Evolutionary conservation across 805 yeast species (phyloP).

Genomic region (Candida pseudofarinosa): DNA sequence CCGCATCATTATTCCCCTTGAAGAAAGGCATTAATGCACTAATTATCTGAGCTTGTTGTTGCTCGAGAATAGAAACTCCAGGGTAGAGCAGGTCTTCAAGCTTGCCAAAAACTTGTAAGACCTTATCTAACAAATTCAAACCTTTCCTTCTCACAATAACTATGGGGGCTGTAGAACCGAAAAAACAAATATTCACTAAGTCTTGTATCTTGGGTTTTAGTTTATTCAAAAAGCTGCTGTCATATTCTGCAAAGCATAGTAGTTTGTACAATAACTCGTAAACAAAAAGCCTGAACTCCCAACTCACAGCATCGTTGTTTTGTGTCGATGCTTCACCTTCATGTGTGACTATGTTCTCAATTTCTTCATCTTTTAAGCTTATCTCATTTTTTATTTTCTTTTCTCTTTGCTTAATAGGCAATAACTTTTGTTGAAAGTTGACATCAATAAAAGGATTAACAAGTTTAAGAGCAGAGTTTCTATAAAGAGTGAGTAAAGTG

Average conservation of each 20-base stretch:
- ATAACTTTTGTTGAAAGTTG: conserved; percentile 35
- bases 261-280: conserved; percentile 44
- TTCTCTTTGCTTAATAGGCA: conserved; percentile 40
- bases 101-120: conserved; percentile 57
- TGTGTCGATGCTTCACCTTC: conserved; percentile 30
- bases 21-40: conserved; percentile 90
- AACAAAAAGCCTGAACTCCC: conserved; percentile 52
- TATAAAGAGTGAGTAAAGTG: conserved; percentile 48
- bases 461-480: conserved; percentile 39
- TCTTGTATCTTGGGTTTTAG: conserved; percentile 52
- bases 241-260: conserved; percentile 35
- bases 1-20: conserved; percentile 64
- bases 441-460: conserved; percentile 35
- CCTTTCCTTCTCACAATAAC: conserved; percentile 60
- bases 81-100: conserved; percentile 70
- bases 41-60: conserved; percentile 91
- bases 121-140: conserved; percentile 57
- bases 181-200: conserved; percentile 70
- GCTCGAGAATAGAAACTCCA: conserved; percentile 69
- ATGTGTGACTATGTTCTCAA: conserved; percentile 36
- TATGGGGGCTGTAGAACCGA: conserved; percentile 74
- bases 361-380: conserved; percentile 39
- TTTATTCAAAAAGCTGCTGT: conserved; percentile 33
- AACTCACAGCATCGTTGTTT: conserved; percentile 52
- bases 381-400: conserved; percentile 23